phyloP scores from a whole-genome alignment of 164 flowering plant species.

The Chimonanthus praecox region DNA sequence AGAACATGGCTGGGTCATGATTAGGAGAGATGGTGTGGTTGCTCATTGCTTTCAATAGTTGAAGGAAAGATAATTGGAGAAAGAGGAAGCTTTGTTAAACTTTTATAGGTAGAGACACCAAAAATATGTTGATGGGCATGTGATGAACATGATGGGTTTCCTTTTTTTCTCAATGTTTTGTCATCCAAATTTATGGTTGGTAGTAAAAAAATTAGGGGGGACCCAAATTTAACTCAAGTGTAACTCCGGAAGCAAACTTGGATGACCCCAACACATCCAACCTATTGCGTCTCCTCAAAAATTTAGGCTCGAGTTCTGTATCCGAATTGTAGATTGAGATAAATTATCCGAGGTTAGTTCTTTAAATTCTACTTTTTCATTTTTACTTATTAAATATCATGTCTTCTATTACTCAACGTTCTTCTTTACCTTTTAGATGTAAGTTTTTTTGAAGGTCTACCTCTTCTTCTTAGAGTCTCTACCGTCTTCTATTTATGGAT shows the following conservation, averaged over 20 bases:
- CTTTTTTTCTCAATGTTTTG: neutral
- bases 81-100: constrained; percentile 12
- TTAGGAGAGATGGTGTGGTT: constrained; percentile 19
- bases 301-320: neutral
- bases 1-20: constrained; percentile 18
- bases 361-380: too few species aligned
- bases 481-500: too few species aligned
- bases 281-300: neutral
- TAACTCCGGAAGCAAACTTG: neutral
- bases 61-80: neutral
- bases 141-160: neutral
- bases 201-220: constrained; percentile 20
- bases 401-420: too few species aligned
- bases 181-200: neutral
- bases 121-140: neutral
- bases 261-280: neutral
- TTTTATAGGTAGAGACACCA: constrained; percentile 10
- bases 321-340: neutral
- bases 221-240: neutral
- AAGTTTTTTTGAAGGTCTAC: too few species aligned
- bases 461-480: too few species aligned
- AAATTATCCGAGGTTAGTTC: too few species aligned
- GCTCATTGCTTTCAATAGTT: neutral
- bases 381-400: too few species aligned
- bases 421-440: too few species aligned